Base-by-base conservation (phyloP, 2,329 filamentous ascomycete species). In the Trichoderma breve region DNA sequence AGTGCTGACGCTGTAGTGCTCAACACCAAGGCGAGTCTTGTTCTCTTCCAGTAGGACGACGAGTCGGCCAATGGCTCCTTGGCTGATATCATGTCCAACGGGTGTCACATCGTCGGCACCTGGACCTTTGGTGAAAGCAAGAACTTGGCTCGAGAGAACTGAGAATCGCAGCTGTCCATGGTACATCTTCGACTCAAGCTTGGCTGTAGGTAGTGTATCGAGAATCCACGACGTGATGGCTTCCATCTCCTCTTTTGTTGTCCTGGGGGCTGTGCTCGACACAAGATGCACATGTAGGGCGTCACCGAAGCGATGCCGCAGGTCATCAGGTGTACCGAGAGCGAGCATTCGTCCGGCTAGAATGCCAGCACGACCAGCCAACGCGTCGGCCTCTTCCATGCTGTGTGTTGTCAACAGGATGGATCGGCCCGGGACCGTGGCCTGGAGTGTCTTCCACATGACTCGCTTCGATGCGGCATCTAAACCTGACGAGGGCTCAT, bases 331-430 rank as follows among this genome's bases (percentile, higher is more conserved):
- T 0, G 91, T 92, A 4, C 95, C 95, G 9, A 96, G 85, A 0
- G 94, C 95, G 26, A 98, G 86, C 94, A 98, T 97, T 36, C 90
- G 87, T 76, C 89, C 88, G 9, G 94, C 93, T 82, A 98, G 90
- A 75, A 98, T 97, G 14, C 94, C 95, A 0, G 92, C 94, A 1
- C 94, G 88, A 34, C 90, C 90, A 0, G 95, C 95, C 3, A 98
- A 86, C 1, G 94, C 94, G 77, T 97, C 94, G 0, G 95, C 95
- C 82, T 98, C 95, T 80, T 98, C 95, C 94, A 98, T 97, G 63
- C 90, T 93, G 80, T 98, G 95, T 0, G 95, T 98, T 0, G 95
- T 98, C 21, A 98, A 87, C 2, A 98, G 85, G 18, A 98, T 89
- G 0, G 91, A 93, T n/a, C 95, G 88, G 0, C 94, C 94, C 0